Base-by-base conservation (phyloP, 306 rosid species). In the Rosa persica region DNA sequence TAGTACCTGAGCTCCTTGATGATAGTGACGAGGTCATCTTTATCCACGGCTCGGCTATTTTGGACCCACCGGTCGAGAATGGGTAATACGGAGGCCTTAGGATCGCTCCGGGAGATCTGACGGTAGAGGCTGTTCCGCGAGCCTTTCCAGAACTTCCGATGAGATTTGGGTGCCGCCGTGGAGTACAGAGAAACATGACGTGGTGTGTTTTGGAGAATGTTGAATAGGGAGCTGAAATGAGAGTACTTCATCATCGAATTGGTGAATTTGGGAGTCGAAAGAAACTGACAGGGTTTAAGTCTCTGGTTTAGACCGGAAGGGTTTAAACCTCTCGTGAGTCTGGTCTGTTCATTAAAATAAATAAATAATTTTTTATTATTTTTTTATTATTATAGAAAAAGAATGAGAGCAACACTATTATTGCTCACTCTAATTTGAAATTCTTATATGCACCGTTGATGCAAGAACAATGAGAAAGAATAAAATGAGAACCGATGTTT, bases 51-150 rank as follows among this genome's bases (percentile, higher is more conserved):
- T 68, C 38, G 9, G 34, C 76, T 80, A 58, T 82, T 46, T 1
- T 34, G 43, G 52, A 78, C 22, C 80, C 86, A 78, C 13, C 68
- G 57, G 30, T 82, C 77, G 68, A 78, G 82, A 54, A 82, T 16
- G 20, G 70, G 82, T 7, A 74, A 23, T n/a, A 70, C 62, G 30
- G 77, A 60, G 22, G 22, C 57, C 48, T 22, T 76, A 1, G 46
- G 76, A 19, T 58, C 67, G 4, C 12, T 0, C 4, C 79, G 80
- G 44, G 61, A 82, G 62, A 82, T 82, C 69, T 42, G 51, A 49
- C 54, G 74, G 76, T 73, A 78, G 25, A 82, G 76, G 19, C 7
- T 0, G 75, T 23, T 44, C 17, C 23, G 27, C 4, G 17, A n/a
- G 25, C 25, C 60, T 6, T 43, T 16, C 25, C 39, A 25, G 51